phyloP scores from a whole-genome alignment of 2,329 filamentous ascomycete species.

The Cadophora sp. region DNA sequence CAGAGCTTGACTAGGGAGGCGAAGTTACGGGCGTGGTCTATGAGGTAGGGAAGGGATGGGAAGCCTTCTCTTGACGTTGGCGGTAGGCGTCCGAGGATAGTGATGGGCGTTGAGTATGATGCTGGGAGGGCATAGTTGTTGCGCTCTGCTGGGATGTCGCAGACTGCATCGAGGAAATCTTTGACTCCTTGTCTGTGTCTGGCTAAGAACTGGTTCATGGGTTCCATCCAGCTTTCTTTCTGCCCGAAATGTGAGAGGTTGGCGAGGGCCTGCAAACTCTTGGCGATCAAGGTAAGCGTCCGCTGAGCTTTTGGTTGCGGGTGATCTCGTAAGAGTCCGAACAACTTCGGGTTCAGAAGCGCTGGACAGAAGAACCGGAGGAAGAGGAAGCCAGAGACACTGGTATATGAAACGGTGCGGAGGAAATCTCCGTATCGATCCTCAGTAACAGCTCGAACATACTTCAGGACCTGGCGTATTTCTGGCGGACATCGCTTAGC shows the following conservation, averaged over 20 bases:
- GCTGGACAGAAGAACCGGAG: slow-evolving; percentile 94
- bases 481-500: slow-evolving; percentile 79
- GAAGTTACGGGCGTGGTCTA: slow-evolving; percentile 87
- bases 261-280: slow-evolving; percentile 87
- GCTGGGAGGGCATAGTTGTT: slow-evolving; percentile 71
- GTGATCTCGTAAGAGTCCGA: slow-evolving; percentile 83
- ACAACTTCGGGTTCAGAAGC: slow-evolving; percentile 94
- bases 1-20: slow-evolving; percentile 84
- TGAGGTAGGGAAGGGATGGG: slow-evolving; percentile 88
- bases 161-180: slow-evolving; percentile 85
- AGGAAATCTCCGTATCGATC: slow-evolving; percentile 94
- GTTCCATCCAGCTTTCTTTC: slow-evolving; percentile 99
- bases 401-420: slow-evolving; percentile 88
- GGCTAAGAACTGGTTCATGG: slow-evolving; percentile 89
- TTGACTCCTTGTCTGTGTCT: slow-evolving; percentile 82
- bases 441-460: slow-evolving; percentile 89
- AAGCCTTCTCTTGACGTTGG: slow-evolving; percentile 88
- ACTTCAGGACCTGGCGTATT: slow-evolving; percentile 84
- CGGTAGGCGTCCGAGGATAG: slow-evolving; percentile 83
- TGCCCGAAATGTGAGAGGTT: slow-evolving; percentile 92
- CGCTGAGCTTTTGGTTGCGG: slow-evolving; percentile 83
- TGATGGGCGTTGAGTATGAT: slow-evolving; percentile 90
- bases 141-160: slow-evolving; percentile 78
- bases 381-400: slow-evolving; percentile 93
- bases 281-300: slow-evolving; percentile 90